Evolutionary conservation across 306 rosid species (phyloP).

Genomic region (Hippophae rhamnoides): DNA sequence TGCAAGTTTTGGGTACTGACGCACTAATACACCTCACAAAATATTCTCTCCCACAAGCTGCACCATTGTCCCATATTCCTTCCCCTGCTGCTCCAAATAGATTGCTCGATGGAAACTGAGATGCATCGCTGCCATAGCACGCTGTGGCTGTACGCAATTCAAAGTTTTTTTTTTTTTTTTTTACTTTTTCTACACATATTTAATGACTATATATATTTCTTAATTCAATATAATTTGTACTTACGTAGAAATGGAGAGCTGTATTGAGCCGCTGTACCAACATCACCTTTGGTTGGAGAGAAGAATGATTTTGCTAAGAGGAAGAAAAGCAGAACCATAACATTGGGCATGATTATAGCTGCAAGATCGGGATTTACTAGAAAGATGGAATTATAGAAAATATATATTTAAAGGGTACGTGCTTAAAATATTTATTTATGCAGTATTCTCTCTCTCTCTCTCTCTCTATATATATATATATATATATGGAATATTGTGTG

Average conservation of each 20-base stretch:
- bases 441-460: no score
- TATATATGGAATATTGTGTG: no score
- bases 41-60: slow-evolving; percentile 70
- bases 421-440: no score
- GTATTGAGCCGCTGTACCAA: slow-evolving; percentile 45
- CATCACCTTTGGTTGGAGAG: slow-evolving; percentile 18
- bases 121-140: slow-evolving; percentile 1
- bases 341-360: no score
- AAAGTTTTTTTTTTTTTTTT: not conserved
- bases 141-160: slow-evolving; percentile 33
- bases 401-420: no score
- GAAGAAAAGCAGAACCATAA: not conserved
- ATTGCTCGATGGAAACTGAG: slow-evolving; percentile 11
- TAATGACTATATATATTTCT: no score
- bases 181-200: no score
- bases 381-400: no score
- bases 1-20: slow-evolving; percentile 30
- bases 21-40: slow-evolving; percentile 66
- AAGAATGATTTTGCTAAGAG: not conserved
- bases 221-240: not conserved
- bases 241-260: slow-evolving; percentile 54
- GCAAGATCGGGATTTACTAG: no score
- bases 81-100: slow-evolving; percentile 61
- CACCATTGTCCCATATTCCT: slow-evolving; percentile 87
- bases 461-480: no score